Evolutionary conservation across 805 yeast genomes (phyloP).

Genomic region (Candida khao-thaluensis): DNA sequence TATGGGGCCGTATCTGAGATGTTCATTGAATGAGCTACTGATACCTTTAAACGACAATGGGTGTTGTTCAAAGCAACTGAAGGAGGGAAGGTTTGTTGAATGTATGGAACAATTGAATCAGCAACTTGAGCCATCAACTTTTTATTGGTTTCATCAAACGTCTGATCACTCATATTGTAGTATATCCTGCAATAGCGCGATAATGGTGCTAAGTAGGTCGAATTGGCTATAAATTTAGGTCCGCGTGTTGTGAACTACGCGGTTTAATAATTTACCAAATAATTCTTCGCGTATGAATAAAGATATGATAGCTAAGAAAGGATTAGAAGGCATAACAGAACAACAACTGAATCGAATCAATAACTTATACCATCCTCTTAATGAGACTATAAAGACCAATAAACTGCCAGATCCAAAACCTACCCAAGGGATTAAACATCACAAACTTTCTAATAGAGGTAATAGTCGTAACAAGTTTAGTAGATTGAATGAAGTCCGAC

Average conservation of each 20-base stretch:
- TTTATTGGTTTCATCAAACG: constrained; percentile 19
- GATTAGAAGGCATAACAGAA: constrained; percentile 5
- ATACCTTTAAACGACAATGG: not conserved
- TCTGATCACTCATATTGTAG: constrained; percentile 2
- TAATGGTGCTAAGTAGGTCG: too few species aligned
- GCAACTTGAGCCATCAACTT: constrained; percentile 17
- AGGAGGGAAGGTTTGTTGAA: constrained; percentile 13
- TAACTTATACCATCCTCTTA: constrained; percentile 12
- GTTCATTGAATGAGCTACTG: not conserved
- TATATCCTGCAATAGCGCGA: not conserved
- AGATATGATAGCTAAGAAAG: not conserved
- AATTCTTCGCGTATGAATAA: not conserved
- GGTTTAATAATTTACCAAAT: too few species aligned
- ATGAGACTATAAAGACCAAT: constrained; percentile 6
- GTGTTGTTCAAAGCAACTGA: not conserved
- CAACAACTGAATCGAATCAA: constrained; percentile 9
- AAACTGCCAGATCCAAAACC: constrained; percentile 5
- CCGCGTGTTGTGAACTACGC: too few species aligned
- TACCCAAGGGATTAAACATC: constrained; percentile 10
- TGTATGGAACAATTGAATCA: constrained; percentile 11
- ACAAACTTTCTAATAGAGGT: constrained; percentile 10
- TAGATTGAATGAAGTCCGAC: constrained; percentile 22
- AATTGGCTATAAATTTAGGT: too few species aligned
- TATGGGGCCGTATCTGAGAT: constrained; percentile 11
- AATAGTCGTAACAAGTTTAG: constrained; percentile 22